A percentile compares a stretch with the other conserved stretches of the same genome.
Conservation (phyloP, 306 rosid species). For the Castanea sativa region DNA sequence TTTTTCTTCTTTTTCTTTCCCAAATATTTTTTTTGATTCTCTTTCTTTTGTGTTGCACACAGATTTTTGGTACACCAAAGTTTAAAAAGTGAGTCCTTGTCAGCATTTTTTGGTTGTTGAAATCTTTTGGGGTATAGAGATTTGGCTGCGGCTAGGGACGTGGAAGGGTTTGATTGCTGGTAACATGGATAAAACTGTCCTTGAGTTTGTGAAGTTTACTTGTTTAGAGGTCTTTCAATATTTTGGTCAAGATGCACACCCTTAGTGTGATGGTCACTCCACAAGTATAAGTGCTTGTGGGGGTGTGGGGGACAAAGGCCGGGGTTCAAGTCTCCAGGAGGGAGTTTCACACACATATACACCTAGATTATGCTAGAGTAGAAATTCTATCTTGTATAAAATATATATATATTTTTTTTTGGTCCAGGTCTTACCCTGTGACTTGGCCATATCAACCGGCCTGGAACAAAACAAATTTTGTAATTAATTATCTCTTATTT, state of each 20-base stretch:
- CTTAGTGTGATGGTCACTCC: too few relatives aligned
- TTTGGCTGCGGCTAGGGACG: not conserved
- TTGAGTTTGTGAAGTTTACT: too few relatives aligned
- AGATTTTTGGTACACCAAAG: slow-evolving; percentile 5
- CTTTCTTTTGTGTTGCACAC: not conserved
- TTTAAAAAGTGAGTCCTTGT: not conserved
- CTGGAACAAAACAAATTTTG: not conserved
- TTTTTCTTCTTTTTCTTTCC: slow-evolving; percentile 24
- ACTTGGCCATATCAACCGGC: not conserved
- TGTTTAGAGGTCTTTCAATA: not conserved
- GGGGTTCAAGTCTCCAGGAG: too few relatives aligned
- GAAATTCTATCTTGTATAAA: too few relatives aligned
- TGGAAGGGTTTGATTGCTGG: not conserved
- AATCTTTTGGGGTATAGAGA: not conserved
- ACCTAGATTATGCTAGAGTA: too few relatives aligned
- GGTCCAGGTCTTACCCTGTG: not conserved
- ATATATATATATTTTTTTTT: not conserved
- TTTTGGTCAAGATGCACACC: not conserved
- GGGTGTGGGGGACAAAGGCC: rapidly evolving
- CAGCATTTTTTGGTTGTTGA: not conserved
- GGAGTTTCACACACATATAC: too few relatives aligned
- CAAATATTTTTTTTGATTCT: not conserved
- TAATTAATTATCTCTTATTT: not conserved
- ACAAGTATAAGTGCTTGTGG: too few relatives aligned
- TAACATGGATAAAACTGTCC: too few relatives aligned